Conservation (phyloP, 2,329 filamentous ascomycete species). For the Rutstroemia sydowiana region DNA sequence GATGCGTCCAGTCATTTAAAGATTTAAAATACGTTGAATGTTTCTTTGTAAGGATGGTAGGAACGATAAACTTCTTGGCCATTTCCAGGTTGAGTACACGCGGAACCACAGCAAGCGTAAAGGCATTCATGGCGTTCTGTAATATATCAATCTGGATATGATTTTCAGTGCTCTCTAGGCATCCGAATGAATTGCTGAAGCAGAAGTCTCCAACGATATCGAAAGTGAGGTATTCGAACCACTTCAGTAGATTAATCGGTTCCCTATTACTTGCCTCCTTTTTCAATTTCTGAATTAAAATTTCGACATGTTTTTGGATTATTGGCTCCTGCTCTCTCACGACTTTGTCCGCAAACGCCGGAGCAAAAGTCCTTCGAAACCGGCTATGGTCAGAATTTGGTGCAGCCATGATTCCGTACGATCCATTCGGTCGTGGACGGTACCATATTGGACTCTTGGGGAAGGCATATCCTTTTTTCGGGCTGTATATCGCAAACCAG, state of each 20-base stretch:
- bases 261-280: background rate
- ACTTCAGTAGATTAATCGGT: background rate
- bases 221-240: background rate
- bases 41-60: background rate
- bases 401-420: background rate
- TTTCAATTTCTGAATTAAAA: background rate
- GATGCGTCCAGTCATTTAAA: background rate
- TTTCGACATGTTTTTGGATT: background rate
- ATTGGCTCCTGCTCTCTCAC: background rate
- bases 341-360: background rate
- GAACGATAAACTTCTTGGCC: background rate
- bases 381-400: background rate
- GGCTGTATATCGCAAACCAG: background rate
- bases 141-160: background rate
- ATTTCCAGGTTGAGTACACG: background rate
- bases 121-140: background rate
- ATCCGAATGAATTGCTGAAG: background rate
- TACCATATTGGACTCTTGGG: slow-evolving; percentile 1
- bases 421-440: background rate
- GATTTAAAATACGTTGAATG: background rate
- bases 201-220: background rate
- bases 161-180: background rate
- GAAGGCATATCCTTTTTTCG: background rate
- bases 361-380: background rate
- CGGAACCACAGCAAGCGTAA: background rate